Base-by-base conservation (phyloP, 2,329 filamentous ascomycete genomes). In the Fusarium temperatum region DNA sequence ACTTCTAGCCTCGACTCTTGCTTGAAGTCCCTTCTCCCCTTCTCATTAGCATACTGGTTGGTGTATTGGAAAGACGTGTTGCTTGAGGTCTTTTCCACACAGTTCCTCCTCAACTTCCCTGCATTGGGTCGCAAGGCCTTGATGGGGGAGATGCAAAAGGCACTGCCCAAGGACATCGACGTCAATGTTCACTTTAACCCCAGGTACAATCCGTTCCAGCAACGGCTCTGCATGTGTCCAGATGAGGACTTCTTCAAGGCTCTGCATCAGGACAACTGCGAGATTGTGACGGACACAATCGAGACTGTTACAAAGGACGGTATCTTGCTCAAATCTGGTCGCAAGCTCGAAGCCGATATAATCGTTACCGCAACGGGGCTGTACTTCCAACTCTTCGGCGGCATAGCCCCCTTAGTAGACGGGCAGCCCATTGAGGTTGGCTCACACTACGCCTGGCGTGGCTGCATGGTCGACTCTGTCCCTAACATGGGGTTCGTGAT, bases 291-390 rank as follows among this genome's bases (percentile, higher is more conserved):
- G 0, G 88, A 86, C 61, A 82, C 79, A 2, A 89, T 92, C 74
- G 82, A 86, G 26, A 85, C 82, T 0, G 85, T 90, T 7, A 88
- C 86, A 0, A 75, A 82, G 6, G 81, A 83, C 12, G 85, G 86
- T 22, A 86, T 91, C 18, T 72, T 81, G 54, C 84, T 89, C 9
- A 79, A 81, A 24, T 86, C 84, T 0, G 86, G 89, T 5, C 66
- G 86, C 53, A 82, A 84, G 45, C 81, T 93, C 1, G 82, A 89
- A 4, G 87, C 91, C 0, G 91, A 94, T 78, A 88, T 93, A 66
- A 92, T 94, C 72, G 83, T 94, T 71, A 92, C 91, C 0, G 92
- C 92, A 1, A 94, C 92, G 0, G 92, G 92, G 0, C 83, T 94
- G 1, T 88, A 90, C 71, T 81, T 93, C 48, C 83, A 85, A 39